Evolutionary conservation across 2,329 filamentous ascomycete species (phyloP).

Genomic region (Aspergillus fijiensis): DNA sequence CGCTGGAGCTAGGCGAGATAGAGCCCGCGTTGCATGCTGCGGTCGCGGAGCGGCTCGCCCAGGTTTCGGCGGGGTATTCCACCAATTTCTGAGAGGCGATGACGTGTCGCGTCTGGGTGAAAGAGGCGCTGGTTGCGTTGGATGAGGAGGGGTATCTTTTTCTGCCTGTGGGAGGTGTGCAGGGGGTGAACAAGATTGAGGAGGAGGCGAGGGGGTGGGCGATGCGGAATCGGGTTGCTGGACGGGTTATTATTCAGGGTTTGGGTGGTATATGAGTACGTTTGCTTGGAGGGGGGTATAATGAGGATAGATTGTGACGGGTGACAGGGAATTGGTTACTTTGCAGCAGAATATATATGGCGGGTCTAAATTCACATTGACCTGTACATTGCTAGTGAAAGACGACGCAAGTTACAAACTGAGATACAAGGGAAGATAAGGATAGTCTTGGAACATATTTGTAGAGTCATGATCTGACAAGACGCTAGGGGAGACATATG

Average conservation of each 20-base stretch:
- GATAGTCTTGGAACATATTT: too few species aligned
- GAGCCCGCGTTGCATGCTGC: neutral
- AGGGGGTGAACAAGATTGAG: neutral
- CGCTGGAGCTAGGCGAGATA: neutral
- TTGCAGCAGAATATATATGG: too few species aligned
- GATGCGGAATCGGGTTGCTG: neutral
- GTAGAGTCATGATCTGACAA: too few species aligned
- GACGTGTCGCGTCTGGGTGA: conserved; percentile 5
- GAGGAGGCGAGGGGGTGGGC: neutral
- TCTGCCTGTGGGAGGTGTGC: neutral
- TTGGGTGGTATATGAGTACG: too few species aligned
- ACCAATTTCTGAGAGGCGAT: neutral
- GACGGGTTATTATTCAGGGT: neutral
- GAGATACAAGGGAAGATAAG: too few species aligned
- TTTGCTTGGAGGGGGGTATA: too few species aligned
- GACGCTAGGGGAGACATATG: too few species aligned
- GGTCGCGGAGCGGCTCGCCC: neutral
- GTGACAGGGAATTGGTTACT: too few species aligned
- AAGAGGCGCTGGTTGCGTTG: conserved; percentile 1
- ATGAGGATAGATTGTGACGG: too few species aligned
- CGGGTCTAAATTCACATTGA: too few species aligned
- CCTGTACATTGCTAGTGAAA: too few species aligned
- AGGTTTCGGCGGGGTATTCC: conserved; percentile 1
- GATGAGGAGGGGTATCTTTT: neutral
- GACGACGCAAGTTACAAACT: too few species aligned